Conservation (phyloP, 2,329 filamentous ascomycete species). For the Apiospora kogelbergensis region DNA sequence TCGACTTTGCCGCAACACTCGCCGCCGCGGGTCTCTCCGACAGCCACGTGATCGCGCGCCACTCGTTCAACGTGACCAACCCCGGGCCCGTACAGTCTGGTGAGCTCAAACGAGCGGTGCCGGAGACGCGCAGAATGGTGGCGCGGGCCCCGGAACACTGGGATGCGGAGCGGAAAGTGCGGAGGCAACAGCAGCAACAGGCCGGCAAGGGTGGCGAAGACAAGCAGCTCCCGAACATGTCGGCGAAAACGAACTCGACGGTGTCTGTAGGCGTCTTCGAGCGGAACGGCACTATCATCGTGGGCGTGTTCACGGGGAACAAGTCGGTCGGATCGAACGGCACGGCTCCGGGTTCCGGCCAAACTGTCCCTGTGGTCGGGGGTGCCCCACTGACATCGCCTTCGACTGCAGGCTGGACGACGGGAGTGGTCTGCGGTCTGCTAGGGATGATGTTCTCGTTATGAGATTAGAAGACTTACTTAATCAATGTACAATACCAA, state of each 20-base stretch:
- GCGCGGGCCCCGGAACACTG: not conserved
- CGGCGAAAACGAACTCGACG: not conserved
- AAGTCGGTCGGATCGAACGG: not conserved
- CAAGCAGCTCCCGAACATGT: not conserved
- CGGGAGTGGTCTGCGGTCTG: not conserved
- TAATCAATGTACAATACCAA: not conserved
- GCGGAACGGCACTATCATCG: not conserved
- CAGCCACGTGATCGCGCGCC: slow-evolving; percentile 35
- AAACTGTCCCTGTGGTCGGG: not conserved
- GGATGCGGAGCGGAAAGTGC: not conserved
- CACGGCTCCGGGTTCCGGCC: not conserved
- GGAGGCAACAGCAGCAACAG: not conserved
- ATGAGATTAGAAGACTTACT: not conserved
- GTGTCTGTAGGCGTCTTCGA: not conserved
- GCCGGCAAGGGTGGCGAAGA: not conserved
- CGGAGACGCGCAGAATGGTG: not conserved
- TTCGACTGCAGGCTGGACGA: not conserved
- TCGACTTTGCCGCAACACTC: slow-evolving; percentile 32
- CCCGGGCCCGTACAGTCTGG: slow-evolving; percentile 25
- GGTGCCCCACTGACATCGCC: not conserved
- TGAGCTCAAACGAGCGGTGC: not conserved
- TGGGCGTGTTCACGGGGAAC: not conserved
- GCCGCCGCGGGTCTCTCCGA: slow-evolving; percentile 28
- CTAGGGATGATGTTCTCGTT: not conserved
- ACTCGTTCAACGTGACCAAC: slow-evolving; percentile 41